These are phyloP conservation scores for Colletotrichum plurivorum DNA, from an alignment of 2,329 filamentous ascomycete genomes.

Conservation along the genomic window DNA sequence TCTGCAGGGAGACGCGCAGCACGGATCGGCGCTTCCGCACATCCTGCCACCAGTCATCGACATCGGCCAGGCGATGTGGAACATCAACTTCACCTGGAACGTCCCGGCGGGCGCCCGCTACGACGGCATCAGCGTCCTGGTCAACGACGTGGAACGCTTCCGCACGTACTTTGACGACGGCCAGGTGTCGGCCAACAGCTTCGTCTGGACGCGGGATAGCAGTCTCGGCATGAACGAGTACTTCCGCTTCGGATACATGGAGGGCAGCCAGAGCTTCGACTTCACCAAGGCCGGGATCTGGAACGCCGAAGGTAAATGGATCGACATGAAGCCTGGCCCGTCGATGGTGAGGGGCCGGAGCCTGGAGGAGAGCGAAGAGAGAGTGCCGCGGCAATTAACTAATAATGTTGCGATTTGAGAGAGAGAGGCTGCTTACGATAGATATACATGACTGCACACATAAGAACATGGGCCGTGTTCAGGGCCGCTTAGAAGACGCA, in stretches of 20 bases:
- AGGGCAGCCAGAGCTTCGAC: conserved; percentile 74
- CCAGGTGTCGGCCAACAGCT: conserved; percentile 58
- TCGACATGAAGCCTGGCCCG: conserved; percentile 74
- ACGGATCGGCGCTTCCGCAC: conserved; percentile 72
- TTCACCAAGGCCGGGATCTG: conserved; percentile 84
- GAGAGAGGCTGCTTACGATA: conserved; percentile 8
- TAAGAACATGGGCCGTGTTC: not conserved
- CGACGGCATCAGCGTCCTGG: conserved; percentile 83
- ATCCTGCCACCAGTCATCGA: conserved; percentile 64
- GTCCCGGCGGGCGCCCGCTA: conserved; percentile 64
- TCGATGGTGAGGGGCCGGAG: conserved; percentile 56
- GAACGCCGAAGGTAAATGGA: conserved; percentile 75
- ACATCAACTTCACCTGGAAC: conserved; percentile 74
- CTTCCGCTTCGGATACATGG: conserved; percentile 83
- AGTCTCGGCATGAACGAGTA: conserved; percentile 72
- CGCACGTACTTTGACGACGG: conserved; percentile 77
- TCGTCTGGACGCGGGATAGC: conserved; percentile 71
- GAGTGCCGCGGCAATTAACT: conserved; percentile 40
- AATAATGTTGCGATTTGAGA: conserved; percentile 4
- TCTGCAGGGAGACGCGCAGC: conserved; percentile 77
- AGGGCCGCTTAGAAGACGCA: not conserved
- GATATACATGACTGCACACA: not conserved
- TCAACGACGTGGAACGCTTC: conserved; percentile 89
- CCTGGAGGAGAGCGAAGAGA: conserved; percentile 43
- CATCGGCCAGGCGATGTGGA: conserved; percentile 67